A percentile compares a stretch with the other conserved stretches of the same genome.
These are phyloP conservation scores for Artemisia annua DNA, from an alignment of 129 eudicot species.

Conservation along the genomic window DNA sequence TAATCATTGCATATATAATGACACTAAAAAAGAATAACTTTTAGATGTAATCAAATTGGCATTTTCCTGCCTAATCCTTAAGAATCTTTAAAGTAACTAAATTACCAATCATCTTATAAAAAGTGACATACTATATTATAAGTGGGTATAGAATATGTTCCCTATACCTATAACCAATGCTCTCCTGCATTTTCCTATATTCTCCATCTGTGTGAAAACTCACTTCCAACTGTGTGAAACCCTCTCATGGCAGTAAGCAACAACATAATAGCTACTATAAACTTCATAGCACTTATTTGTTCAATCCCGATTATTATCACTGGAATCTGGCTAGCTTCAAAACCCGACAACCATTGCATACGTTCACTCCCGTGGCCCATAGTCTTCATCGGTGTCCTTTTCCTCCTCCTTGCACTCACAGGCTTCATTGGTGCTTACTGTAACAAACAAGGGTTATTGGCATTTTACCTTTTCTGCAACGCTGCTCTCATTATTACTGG, in stretches of 20 bases:
- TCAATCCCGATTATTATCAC: constrained; percentile 84
- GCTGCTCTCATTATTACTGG: constrained; percentile 69
- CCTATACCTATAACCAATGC: constrained; percentile 31
- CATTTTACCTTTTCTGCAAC: constrained; percentile 72
- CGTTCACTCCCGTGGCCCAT: constrained; percentile 92
- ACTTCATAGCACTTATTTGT: constrained; percentile 80
- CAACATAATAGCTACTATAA: constrained; percentile 76
- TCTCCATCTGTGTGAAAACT: constrained; percentile 24
- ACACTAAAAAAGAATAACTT: constrained; percentile 27
- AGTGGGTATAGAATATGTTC: constrained; percentile 38
- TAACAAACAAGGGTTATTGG: constrained; percentile 72
- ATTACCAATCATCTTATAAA: constrained; percentile 15
- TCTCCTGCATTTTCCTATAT: constrained; percentile 10
- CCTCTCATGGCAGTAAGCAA: constrained; percentile 79
- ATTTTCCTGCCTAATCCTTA: constrained; percentile 24
- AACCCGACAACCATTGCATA: constrained; percentile 87
- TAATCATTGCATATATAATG: constrained; percentile 31
- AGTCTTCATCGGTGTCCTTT: constrained; percentile 62
- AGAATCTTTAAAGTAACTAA: constrained; percentile 30
- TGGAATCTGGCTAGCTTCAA: constrained; percentile 91
- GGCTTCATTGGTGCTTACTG: constrained; percentile 91
- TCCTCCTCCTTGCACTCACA: constrained; percentile 67
- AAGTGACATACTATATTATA: constrained; percentile 18
- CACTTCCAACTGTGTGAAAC: constrained; percentile 19
- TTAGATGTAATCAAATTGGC: not conserved